Percentiles rank a stretch among this genome's conserved stretches.
Conservation (phyloP, 78 protist species). For the Cyanophora paradoxa region DNA sequence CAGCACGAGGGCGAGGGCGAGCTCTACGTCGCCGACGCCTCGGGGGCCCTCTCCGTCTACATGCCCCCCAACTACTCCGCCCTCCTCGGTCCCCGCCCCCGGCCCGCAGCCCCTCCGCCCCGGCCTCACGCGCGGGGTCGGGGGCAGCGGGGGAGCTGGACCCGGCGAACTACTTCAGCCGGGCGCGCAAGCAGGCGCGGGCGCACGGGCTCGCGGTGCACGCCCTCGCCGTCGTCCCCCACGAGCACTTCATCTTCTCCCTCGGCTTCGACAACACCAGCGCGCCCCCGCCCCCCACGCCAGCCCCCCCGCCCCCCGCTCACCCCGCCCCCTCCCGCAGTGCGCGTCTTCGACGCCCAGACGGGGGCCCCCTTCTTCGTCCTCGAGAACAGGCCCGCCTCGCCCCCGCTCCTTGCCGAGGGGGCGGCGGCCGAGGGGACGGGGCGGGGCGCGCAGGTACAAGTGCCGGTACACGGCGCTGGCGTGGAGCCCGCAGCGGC, state of each 20-base stretch:
- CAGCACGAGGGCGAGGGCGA: not conserved
- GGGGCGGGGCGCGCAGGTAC: too few species aligned
- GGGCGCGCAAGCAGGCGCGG: too few species aligned
- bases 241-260: not conserved
- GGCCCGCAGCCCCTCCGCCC: too few species aligned
- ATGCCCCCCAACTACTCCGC: not conserved
- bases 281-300: too few species aligned
- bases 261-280: not conserved
- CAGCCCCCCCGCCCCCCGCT: too few species aligned
- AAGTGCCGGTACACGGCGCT: not conserved
- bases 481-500: not conserved
- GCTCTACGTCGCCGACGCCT: constrained; percentile 1
- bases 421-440: too few species aligned
- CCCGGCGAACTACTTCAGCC: too few species aligned
- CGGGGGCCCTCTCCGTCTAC: not conserved
- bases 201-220: not conserved
- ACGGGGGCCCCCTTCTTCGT: not conserved
- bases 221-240: not conserved
- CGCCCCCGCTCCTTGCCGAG: too few species aligned
- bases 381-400: not conserved
- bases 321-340: too few species aligned
- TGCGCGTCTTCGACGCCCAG: not conserved
- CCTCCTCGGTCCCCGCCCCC: too few species aligned
- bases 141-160: not conserved
- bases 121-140: too few species aligned